Base-by-base conservation (phyloP, 352 stramenopile genomes). In the Pythium aphanidermatum region DNA sequence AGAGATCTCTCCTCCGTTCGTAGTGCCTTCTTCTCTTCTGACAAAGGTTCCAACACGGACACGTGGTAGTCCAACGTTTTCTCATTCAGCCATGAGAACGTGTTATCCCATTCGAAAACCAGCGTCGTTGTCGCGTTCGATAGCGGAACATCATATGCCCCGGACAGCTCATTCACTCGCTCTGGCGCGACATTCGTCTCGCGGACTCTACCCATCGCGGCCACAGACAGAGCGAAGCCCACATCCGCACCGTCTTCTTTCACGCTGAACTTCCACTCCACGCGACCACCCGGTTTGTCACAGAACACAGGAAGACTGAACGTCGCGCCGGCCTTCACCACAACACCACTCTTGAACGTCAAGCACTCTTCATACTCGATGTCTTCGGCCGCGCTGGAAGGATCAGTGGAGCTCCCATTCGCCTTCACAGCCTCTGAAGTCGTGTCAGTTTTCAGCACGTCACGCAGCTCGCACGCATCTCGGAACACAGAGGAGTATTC, bases 31-130 rank as follows among this genome's bases (percentile, higher is more conserved):
- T 69, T 65, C 27, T 65, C 53, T 2, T 40, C 42, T 6, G 65
- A 65, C 25, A 89, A 42, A 9, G 65, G 80, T 37, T 88, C 69
- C 11, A 84, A 63, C 3, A 92, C 63, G 5, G 74, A 83, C 23
- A 92, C 80, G 17, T 90, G 80, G 51, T 92, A 90, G 48, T 90
- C 80, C 29, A 92, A 44, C 1, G 80, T 92, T 55, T 92, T 92
- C 41, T 83, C 75, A 33, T 88, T 86, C 2, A 92, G 61, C 80
- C 80, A 92, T 19, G 77, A 89, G 42, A 90, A 92, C 26, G 73
- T 63, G 39, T 92, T 92, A 51, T 92, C 77, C 80, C 80, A 92
- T 29, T 76, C 65, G 35, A 90, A 92, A 16, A 65, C 16, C 2
- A 92, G 59, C 40, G 65, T 73, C 14, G 63, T 68, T 34, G 56